phyloP scores from a whole-genome alignment of 2,329 filamentous ascomycete species.

The Apiospora kogelbergensis region DNA sequence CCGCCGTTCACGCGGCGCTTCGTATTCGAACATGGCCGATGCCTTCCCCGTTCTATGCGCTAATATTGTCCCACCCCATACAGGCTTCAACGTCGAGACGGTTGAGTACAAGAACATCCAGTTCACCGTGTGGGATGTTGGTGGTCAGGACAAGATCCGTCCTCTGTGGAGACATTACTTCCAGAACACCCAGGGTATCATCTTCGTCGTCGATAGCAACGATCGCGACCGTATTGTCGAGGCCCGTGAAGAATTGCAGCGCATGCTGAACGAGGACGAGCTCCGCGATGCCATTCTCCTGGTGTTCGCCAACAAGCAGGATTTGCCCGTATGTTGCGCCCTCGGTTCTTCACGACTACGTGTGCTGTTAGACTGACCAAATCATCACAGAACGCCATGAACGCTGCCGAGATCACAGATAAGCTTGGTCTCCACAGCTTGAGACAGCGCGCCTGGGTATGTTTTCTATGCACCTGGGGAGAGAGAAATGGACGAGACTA shows the following conservation, averaged over 20 bases:
- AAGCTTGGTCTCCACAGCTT: slow-evolving; percentile 99
- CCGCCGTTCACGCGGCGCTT: slow-evolving; percentile 10
- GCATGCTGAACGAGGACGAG: slow-evolving; percentile 75
- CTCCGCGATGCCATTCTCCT: slow-evolving; percentile 18
- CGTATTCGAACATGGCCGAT: not conserved
- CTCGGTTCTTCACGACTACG: not conserved
- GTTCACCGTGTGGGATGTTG: slow-evolving; percentile 99
- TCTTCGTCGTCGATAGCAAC: slow-evolving; percentile 99
- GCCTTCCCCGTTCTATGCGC: not conserved
- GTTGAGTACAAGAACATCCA: slow-evolving; percentile 99
- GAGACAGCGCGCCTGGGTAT: slow-evolving; percentile 98
- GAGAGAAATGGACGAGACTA: slow-evolving; percentile 15
- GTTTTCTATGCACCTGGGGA: slow-evolving; percentile 36
- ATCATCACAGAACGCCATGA: slow-evolving; percentile 86
- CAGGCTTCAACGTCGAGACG: slow-evolving; percentile 99
- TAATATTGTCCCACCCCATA: not conserved
- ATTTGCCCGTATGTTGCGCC: slow-evolving; percentile 77
- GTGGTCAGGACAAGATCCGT: slow-evolving; percentile 99
- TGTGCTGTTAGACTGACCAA: slow-evolving; percentile 25
- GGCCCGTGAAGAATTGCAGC: slow-evolving; percentile 92
- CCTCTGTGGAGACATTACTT: slow-evolving; percentile 99
- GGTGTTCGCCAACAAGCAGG: slow-evolving; percentile 70
- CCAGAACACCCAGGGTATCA: slow-evolving; percentile 99
- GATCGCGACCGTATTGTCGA: slow-evolving; percentile 98
- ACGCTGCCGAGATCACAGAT: slow-evolving; percentile 99